Evolutionary conservation across 176 grass and related monocot species (phyloP), one percentile per base, ranked within the genome.

Genomic region (Lolium rigidum): DNA sequence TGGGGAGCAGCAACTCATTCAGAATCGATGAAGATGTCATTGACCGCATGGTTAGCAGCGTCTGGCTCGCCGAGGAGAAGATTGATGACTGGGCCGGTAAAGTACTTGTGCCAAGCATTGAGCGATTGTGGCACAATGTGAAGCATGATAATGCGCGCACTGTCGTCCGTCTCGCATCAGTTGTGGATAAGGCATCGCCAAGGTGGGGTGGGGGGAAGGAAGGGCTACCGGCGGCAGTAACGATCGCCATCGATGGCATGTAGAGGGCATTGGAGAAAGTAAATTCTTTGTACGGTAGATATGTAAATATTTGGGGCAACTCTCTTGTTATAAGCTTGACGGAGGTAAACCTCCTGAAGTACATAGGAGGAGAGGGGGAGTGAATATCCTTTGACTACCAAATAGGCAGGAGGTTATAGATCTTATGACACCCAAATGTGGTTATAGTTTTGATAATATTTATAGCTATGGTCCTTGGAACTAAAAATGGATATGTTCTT

Each of bases 21-120:
- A 89, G 65, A 82, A 80, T 99, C 7, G 92, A 99, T 83, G 94
- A 99, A 21, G 94, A 97, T 65, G 90, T 90, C n/a, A 76, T 97
- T 26, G 97, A 99, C 83, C 65, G 70, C 49, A 93, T 99, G 47
- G 81, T 85, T 43, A 81, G 89, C 9, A 89, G 87, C 17, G 2
- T 87, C 74, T 99, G 97, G 92, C 68, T 97, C 14, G 78, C 83
- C 4, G 88, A 92, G 7, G 83, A 91, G 16, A 93, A 88, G 68
- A 78, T 97, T 10, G 92, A 93, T 56, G 97, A 92, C 8, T 99
- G 94, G 97, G 85, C 89, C 0, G 85, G 88, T 20, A 91, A 86
- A 59, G 90, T 94, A 38, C 71, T 97, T 20, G 49, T 63, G 47
- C 97, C 90, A 7, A 92, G 90, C 76, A 85, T 99, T 6, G 84